Conservation (phyloP, 2,329 filamentous ascomycete species). For the Leptographium lundbergii region DNA sequence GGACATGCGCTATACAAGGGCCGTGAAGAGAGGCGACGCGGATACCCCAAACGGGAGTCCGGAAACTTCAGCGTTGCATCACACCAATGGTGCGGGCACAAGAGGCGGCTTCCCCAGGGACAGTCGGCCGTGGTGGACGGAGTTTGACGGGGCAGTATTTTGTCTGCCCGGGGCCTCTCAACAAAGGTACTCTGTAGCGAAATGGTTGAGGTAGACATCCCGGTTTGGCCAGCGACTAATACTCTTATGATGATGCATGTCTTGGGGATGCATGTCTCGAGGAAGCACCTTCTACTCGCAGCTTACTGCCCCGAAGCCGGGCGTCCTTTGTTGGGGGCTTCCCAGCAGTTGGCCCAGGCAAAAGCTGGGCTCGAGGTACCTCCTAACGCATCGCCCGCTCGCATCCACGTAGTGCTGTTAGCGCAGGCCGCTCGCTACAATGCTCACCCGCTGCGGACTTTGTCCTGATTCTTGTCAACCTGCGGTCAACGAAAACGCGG, state of each 20-base stretch:
- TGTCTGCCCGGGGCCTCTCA: background rate
- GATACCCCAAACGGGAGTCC: background rate
- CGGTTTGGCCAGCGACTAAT: background rate
- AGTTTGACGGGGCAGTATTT: background rate
- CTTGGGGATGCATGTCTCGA: too few species aligned
- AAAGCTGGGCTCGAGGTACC: background rate
- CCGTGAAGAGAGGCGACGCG: background rate
- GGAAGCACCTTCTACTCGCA: too few species aligned
- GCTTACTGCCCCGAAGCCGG: too few species aligned
- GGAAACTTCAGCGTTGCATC: background rate
- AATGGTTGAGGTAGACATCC: background rate
- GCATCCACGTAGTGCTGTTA: background rate
- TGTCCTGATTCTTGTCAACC: background rate
- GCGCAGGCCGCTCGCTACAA: background rate
- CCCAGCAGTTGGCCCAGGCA: background rate
- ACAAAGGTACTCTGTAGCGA: background rate
- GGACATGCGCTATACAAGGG: background rate
- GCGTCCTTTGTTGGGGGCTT: background rate
- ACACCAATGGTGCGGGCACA: background rate
- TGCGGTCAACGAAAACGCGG: background rate
- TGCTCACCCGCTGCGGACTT: background rate
- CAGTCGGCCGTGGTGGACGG: too few species aligned
- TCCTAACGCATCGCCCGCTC: background rate
- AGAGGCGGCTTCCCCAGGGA: background rate
- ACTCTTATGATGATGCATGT: background rate